Evolutionary conservation across 2,329 filamentous ascomycete species (phyloP).

Genomic region (Nemania serpens): DNA sequence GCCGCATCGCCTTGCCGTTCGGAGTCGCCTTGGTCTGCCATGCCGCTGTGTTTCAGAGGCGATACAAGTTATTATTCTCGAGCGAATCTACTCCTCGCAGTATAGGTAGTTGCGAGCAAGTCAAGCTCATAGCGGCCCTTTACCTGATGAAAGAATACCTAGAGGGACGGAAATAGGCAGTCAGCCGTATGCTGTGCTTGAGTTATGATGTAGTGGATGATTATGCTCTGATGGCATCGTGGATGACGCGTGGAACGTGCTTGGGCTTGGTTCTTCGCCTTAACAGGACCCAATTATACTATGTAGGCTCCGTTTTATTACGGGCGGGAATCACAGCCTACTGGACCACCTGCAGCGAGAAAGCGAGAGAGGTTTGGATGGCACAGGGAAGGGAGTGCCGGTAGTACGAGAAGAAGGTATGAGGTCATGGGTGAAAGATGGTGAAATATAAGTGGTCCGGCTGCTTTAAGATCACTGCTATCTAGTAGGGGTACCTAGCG

Average conservation of each 20-base stretch:
- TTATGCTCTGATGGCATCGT: slow-evolving; percentile 5
- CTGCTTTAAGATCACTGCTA: not conserved
- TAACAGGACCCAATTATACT: slow-evolving; percentile 4
- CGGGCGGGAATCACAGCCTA: not conserved
- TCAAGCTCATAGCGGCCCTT: too few relatives aligned
- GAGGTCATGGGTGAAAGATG: slow-evolving; percentile 24
- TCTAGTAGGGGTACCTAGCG: slow-evolving; percentile 3
- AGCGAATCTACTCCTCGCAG: not conserved
- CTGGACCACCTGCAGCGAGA: too few relatives aligned
- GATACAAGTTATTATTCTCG: not conserved
- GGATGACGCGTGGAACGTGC: not conserved
- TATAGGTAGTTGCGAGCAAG: not conserved
- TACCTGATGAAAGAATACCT: not conserved
- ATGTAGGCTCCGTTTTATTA: not conserved
- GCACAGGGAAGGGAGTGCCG: slow-evolving; percentile 6
- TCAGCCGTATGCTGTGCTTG: not conserved
- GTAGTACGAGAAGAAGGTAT: slow-evolving; percentile 13
- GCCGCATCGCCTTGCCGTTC: slow-evolving; percentile 25
- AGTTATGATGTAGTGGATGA: not conserved
- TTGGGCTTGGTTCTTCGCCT: not conserved
- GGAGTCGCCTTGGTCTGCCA: slow-evolving; percentile 29
- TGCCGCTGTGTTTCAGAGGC: not conserved
- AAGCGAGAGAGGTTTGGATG: too few relatives aligned
- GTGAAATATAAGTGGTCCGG: slow-evolving; percentile 12
- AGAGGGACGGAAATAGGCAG: not conserved